Conservation (phyloP, 768 basidiomycete species). For the Lactifluus subvellereus region DNA sequence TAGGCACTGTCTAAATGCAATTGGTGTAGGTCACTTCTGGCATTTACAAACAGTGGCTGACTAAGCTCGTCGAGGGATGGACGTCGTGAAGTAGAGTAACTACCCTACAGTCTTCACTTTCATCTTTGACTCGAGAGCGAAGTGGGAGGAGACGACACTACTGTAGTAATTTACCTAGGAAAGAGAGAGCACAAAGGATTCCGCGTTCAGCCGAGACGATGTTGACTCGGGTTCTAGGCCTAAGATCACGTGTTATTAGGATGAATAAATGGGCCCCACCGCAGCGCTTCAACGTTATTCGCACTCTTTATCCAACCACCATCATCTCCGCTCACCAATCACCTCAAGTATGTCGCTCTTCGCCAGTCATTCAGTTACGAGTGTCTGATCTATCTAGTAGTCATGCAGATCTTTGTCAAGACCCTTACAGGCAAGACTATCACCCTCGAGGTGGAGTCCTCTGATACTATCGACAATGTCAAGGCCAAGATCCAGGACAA, state of each 20-base stretch:
- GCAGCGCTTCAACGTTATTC: not conserved
- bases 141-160: no score
- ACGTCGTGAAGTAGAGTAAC: no score
- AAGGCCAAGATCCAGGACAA: slow-evolving; percentile 36
- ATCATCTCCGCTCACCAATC: slow-evolving; percentile 1
- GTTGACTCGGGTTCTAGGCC: not conserved
- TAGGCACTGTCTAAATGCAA: no score
- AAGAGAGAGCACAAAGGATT: no score
- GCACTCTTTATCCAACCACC: slow-evolving; percentile 9
- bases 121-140: no score
- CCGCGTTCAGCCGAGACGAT: no score
- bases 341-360: not conserved
- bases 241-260: slow-evolving; percentile 2
- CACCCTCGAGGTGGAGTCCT: slow-evolving; percentile 35
- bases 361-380: not conserved
- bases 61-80: no score
- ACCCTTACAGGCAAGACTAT: slow-evolving; percentile 35
- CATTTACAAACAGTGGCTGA: not conserved
- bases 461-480: slow-evolving; percentile 34
- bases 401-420: slow-evolving; percentile 35
- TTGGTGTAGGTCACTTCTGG: no score
- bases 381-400: not conserved
- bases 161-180: no score
- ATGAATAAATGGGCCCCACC: slow-evolving; percentile 10
- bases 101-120: no score